These are phyloP conservation scores for Limtongia smithiae DNA, from an alignment of 805 yeast species.

Conservation along the genomic window DNA sequence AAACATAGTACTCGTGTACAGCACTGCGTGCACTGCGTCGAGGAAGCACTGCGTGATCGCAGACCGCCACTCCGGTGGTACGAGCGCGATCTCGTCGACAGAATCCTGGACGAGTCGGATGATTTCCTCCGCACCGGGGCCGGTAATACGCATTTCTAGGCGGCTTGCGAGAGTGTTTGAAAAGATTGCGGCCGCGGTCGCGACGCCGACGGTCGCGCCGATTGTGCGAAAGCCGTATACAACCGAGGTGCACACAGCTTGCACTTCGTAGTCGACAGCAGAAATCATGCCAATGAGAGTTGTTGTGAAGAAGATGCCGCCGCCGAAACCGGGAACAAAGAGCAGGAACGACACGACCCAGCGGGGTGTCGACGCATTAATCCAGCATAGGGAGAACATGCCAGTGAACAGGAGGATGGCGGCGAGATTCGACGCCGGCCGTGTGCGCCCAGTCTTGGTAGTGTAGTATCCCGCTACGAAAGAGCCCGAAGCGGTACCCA, in stretches of 20 bases:
- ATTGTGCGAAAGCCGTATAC: slow-evolving; percentile 84
- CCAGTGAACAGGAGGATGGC: slow-evolving; percentile 51
- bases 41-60: slow-evolving; percentile 19
- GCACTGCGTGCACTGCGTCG: slow-evolving; percentile 20
- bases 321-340: slow-evolving; percentile 57
- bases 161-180: slow-evolving; percentile 41
- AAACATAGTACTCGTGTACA: slow-evolving; percentile 20
- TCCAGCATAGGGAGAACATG: slow-evolving; percentile 37
- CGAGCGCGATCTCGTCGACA: slow-evolving; percentile 17
- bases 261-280: slow-evolving; percentile 62
- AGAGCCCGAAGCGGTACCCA: slow-evolving; percentile 66
- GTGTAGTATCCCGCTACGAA: slow-evolving; percentile 63
- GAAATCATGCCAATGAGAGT: slow-evolving; percentile 72
- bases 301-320: slow-evolving; percentile 64
- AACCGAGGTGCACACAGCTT: slow-evolving; percentile 83
- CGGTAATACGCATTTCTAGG: slow-evolving; percentile 28
- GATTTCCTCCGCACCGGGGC: slow-evolving; percentile 25
- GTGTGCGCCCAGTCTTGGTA: slow-evolving; percentile 64
- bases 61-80: slow-evolving; percentile 14
- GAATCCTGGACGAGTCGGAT: slow-evolving; percentile 22
- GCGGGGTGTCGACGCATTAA: slow-evolving; percentile 25
- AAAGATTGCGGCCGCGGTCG: slow-evolving; percentile 56
- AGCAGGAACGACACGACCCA: slow-evolving; percentile 42
- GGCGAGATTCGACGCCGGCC: slow-evolving; percentile 44
- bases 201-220: slow-evolving; percentile 77